Evolutionary conservation across 2,329 filamentous ascomycete genomes (phyloP), one percentile per base, ranked within the genome.

Genomic region (Paramyrothecium roridum): DNA sequence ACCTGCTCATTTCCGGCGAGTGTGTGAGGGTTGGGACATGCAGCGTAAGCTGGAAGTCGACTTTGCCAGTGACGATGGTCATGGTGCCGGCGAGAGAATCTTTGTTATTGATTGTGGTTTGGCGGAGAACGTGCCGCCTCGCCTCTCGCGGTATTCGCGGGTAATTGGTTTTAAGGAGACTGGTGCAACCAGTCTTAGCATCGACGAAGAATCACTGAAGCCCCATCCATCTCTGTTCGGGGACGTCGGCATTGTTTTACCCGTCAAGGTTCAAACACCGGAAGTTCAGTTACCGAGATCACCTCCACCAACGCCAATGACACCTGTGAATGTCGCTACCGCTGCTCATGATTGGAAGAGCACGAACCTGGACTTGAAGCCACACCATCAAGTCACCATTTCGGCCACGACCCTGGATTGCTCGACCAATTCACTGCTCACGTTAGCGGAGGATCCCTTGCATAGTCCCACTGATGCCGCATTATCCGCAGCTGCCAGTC

Each of bases 21-120:
- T 85, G 1, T 98, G 90, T 65, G 76, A 89, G 47, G 89, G 89
- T 2, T 98, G 95, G 93, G 90, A 98, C 65, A 98, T 98, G 93
- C 86, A 86, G 53, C 84, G 92, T 57, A 86, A 79, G 58, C 76
- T 98, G 3, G 88, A 95, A 64, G 91, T 96, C 2, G 95, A 99
- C 67, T 98, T 97, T 72, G 89, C 89, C 45, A 86, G 84, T 20
- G 90, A 93, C 61, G 89, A 95, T 71, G 83, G 84, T n/a, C 77
- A 84, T 54, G 84, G 86, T 50, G 87, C 86, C 23, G 92, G 92
- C 20, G 93, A 97, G 70, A 81, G 80, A 17, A 76, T 96, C 43
- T 79, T 96, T 23, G 81, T 96, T 3, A 80, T 97, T 49, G 80
- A 85, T 34, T 89, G 88, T 64, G 91, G 90, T 1, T 71, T 85